A percentile compares a stretch with the other conserved stretches of the same genome.
These are phyloP conservation scores for Xerocomus cyaneibrunnescens DNA, from an alignment of 1,284 basidiomycete genomes.

Conservation along the genomic window DNA sequence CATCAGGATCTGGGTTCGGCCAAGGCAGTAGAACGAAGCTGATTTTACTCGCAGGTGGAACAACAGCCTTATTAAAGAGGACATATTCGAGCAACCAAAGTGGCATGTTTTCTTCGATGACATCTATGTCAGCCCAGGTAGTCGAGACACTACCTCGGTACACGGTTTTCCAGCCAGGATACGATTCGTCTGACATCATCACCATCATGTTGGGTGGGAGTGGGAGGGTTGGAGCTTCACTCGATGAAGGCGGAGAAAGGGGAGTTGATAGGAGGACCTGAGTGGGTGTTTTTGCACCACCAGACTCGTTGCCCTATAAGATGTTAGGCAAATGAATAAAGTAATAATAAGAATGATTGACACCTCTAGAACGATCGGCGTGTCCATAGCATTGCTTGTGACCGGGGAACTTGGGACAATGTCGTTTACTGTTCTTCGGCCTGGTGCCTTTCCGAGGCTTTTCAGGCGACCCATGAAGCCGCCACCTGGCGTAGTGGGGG, in stretches of 20 bases:
- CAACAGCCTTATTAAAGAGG: conserved; percentile 62
- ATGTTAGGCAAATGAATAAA: conserved; percentile 2
- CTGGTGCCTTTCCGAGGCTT: conserved; percentile 58
- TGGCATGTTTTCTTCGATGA: conserved; percentile 79
- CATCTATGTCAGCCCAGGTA: conserved; percentile 61
- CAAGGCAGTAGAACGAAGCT: conserved; percentile 89
- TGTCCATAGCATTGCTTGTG: conserved; percentile 16
- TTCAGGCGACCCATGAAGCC: conserved; percentile 80
- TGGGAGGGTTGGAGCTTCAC: conserved; percentile 70
- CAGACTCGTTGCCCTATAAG: conserved; percentile 23
- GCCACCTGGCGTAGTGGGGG: conserved; percentile 53
- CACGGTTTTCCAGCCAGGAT: conserved; percentile 75
- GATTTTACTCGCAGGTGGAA: conserved; percentile 61
- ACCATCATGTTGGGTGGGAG: conserved; percentile 69
- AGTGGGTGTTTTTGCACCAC: conserved; percentile 48
- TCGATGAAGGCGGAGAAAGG: conserved; percentile 67
- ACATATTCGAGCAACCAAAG: conserved; percentile 90
- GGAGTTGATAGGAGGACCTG: conserved; percentile 68
- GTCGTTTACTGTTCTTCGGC: conserved; percentile 32
- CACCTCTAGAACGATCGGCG: conserved; percentile 27
- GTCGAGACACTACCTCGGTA: conserved; percentile 74
- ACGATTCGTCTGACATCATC: conserved; percentile 81
- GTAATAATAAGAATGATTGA: conserved; percentile 1
- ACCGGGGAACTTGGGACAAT: conserved; percentile 30
- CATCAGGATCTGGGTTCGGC: conserved; percentile 52